phyloP scores from a whole-genome alignment of 495 filamentous ascomycete genomes.

The Aspergillus affinis region DNA sequence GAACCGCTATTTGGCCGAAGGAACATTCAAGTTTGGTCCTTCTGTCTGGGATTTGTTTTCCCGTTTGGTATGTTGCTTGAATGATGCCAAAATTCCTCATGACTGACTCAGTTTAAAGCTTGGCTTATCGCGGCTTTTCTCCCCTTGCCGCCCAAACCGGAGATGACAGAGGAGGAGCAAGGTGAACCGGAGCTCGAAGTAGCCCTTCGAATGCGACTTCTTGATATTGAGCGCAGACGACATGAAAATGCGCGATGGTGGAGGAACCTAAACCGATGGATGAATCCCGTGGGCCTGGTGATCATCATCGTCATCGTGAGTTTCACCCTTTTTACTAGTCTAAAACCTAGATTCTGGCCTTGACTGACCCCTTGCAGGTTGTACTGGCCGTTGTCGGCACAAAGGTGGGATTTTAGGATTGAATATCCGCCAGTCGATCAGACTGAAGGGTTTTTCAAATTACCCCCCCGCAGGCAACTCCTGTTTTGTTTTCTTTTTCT shows the following conservation, averaged over 20 bases:
- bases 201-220: conserved; percentile 46
- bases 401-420: conserved; percentile 39
- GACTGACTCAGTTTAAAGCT: conserved; percentile 39
- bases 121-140: conserved; percentile 88
- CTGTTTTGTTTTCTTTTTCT: conserved; percentile 13
- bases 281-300: conserved; percentile 75
- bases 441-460: background rate
- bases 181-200: conserved; percentile 38
- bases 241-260: conserved; percentile 90
- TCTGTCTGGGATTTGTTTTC: conserved; percentile 82
- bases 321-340: conserved; percentile 8
- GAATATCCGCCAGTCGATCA: background rate
- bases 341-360: background rate
- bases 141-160: conserved; percentile 64
- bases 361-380: conserved; percentile 42
- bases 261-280: conserved; percentile 84
- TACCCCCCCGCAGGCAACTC: conserved; percentile 9
- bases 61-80: conserved; percentile 58
- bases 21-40: conserved; percentile 83
- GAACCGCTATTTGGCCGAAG: conserved; percentile 61
- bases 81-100: background rate
- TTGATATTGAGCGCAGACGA: conserved; percentile 55
- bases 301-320: conserved; percentile 75
- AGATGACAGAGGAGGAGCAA: conserved; percentile 30
- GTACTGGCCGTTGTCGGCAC: conserved; percentile 60